These are phyloP conservation scores for Fraxinus sp. DNA, from an alignment of 305 asterid genomes.

Conservation along the genomic window DNA sequence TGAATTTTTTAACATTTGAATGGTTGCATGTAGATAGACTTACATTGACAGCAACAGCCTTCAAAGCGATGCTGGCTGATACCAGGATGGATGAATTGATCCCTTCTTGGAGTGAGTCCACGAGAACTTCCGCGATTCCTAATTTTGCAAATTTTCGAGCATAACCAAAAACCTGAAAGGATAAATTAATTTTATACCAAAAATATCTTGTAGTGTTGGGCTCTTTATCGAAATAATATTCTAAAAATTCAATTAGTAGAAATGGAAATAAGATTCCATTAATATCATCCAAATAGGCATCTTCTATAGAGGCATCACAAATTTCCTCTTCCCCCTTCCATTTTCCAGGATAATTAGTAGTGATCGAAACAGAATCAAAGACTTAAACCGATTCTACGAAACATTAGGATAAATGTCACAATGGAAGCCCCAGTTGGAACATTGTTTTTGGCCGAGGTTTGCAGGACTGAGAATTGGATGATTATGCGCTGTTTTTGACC, in stretches of 20 bases:
- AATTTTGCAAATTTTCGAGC: conserved; percentile 78
- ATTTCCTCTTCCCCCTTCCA: conserved; percentile 3
- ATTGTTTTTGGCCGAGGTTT: no score
- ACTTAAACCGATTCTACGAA: not conserved
- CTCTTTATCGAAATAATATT: not conserved
- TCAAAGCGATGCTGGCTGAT: conserved; percentile 79
- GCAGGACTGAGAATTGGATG: no score
- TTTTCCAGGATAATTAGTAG: not conserved
- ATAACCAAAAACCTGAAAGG: conserved; percentile 84
- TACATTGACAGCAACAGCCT: conserved; percentile 86
- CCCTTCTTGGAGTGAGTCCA: conserved; percentile 76
- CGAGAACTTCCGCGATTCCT: conserved; percentile 72
- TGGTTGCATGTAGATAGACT: conserved; percentile 31
- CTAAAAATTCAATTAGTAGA: not conserved
- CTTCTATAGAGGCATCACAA: not conserved
- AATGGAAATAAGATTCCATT: not conserved
- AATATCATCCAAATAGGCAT: not conserved
- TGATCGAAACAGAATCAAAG: conserved; percentile 2
- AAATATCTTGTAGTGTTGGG: not conserved
- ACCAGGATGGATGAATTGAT: conserved; percentile 54
- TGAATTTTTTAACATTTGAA: conserved; percentile 14
- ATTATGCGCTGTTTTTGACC: no score
- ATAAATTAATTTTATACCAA: conserved; percentile 7
- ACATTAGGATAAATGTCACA: not conserved
- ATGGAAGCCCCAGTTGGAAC: no score